Base-by-base conservation (phyloP, 345 rosid genomes). In the Salix arbutifolia region DNA sequence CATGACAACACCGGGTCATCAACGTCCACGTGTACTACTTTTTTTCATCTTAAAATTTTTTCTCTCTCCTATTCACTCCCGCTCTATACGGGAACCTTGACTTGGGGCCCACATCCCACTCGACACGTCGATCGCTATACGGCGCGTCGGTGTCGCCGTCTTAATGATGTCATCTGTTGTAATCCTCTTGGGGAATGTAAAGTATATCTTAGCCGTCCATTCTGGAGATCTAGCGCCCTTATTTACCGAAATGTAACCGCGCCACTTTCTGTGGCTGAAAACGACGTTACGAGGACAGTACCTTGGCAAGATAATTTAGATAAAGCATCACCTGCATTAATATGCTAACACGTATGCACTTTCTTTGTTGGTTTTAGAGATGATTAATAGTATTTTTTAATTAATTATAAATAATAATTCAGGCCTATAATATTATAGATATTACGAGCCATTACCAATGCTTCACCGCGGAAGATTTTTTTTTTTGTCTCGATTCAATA, bases 141-240 rank as follows among this genome's bases (percentile, higher is more conserved):
- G 78, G 76, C 73, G 75, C 77, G 58, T 6, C 44, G 44, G 21
- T 2, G 74, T 81, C 73, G 77, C 72, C 75, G 74, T 74, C 75
- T 18, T 3, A n/a, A 31, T 82, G 85, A 82, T 82, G 82, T 82
- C 85, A 77, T 61, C 4, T 21, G 18, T 37, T 2, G 53, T 53
- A 52, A 76, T 76, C 75, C 31, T 58, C 38, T 73, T 25, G 60
- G 73, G 70, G 8, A 37, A 33, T 6, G 79, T 12, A 60, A 65
- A 67, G 5, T 19, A 8, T 30, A 82, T 82, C 85, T 12, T 12
- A 17, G 30, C 83, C 85, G 83, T 71, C 78, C 75, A 42, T 65
- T 46, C 77, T 46, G 42, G 48, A 30, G 28, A 50, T 81, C 75
- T 21, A 13, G 62, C 70, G 62, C 19, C 60, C 67, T 21, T 42